Conservation (phyloP, 2,329 filamentous ascomycete species). For the Xylaria sp. region DNA sequence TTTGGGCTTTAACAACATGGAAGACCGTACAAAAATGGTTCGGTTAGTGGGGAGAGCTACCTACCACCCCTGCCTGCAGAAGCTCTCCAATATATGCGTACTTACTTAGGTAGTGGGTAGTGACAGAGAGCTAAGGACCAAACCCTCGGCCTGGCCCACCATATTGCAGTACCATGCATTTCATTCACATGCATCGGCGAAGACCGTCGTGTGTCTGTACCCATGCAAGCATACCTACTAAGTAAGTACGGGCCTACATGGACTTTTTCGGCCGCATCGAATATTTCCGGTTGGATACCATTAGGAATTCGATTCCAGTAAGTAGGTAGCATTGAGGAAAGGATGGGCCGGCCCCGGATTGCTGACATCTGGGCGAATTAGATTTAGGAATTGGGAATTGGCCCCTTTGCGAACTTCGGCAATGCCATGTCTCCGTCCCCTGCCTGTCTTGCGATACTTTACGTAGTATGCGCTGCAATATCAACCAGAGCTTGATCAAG, state of each 20-base stretch:
- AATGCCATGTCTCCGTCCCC: not conserved
- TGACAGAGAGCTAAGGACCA: not conserved
- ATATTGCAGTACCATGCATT: too few relatives aligned
- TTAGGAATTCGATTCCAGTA: conserved; percentile 3
- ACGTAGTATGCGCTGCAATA: not conserved
- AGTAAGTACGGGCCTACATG: too few relatives aligned
- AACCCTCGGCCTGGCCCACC: not conserved
- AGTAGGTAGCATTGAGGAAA: not conserved
- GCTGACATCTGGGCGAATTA: conserved; percentile 4
- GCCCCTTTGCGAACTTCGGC: not conserved
- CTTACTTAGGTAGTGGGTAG: too few relatives aligned
- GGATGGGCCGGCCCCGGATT: not conserved
- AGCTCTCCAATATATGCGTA: not conserved
- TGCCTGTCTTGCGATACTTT: conserved; percentile 3
- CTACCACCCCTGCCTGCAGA: not conserved
- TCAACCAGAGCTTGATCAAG: not conserved
- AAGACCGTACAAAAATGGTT: not conserved
- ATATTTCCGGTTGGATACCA: conserved; percentile 1
- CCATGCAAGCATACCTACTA: not conserved
- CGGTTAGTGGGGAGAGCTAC: not conserved
- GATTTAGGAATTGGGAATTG: conserved; percentile 9
- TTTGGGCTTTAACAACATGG: not conserved
- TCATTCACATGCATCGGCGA: conserved; percentile 18
- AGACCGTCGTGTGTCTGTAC: not conserved
- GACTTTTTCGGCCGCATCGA: not conserved